Conservation (phyloP, 2,329 filamentous ascomycete species). For the Trichoderma brevicompactum region DNA sequence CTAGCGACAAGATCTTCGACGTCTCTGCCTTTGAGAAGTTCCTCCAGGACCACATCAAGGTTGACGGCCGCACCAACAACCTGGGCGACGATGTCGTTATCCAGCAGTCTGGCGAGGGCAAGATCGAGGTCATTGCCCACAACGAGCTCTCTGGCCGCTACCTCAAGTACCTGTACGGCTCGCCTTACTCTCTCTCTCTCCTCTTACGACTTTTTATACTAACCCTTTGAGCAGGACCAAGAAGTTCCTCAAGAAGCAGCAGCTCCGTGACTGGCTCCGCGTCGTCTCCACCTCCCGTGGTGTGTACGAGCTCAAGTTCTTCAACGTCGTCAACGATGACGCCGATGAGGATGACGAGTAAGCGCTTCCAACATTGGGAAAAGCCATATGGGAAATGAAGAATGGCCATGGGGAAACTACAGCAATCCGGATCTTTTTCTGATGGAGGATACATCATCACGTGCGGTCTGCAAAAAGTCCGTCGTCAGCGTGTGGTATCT, state of each 20-base stretch:
- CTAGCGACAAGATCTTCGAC: conserved; percentile 99
- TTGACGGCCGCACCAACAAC: conserved; percentile 97
- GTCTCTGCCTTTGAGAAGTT: conserved; percentile 99
- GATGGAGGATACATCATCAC: conserved; percentile 7
- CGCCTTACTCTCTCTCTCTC: conserved; percentile 43
- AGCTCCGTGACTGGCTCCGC: conserved; percentile 99
- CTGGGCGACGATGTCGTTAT: conserved; percentile 92
- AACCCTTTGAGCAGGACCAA: conserved; percentile 72
- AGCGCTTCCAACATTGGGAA: conserved; percentile 44
- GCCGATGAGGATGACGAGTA: conserved; percentile 99
- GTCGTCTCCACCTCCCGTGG: conserved; percentile 98
- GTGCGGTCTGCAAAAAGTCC: neutral
- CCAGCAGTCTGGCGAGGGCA: conserved; percentile 90
- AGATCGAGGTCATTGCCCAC: conserved; percentile 97
- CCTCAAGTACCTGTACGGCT: conserved; percentile 96
- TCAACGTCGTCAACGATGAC: conserved; percentile 99
- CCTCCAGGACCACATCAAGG: conserved; percentile 99
- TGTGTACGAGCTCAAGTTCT: conserved; percentile 99
- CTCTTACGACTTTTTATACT: neutral
- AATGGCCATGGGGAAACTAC: neutral
- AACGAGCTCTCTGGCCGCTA: conserved; percentile 98
- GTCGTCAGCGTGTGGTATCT: conserved; percentile 21
- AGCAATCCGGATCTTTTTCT: neutral
- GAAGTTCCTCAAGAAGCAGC: conserved; percentile 99
- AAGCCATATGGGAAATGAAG: conserved; percentile 10